Evolutionary conservation across 1,139 yeast genomes (phyloP).

Genomic region (Kodamaea arcana): DNA sequence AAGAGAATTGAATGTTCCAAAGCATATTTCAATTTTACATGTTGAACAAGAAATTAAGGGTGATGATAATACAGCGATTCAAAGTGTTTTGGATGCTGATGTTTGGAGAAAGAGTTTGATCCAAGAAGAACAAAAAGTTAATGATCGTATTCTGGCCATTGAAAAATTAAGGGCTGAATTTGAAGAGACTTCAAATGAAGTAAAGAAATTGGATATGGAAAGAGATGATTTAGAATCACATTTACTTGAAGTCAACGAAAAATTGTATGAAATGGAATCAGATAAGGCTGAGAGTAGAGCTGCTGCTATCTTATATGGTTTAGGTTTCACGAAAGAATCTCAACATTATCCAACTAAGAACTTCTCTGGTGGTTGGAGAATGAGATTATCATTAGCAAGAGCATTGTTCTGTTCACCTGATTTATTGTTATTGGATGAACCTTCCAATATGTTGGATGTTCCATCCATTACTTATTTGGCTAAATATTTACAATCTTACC

Average conservation of each 20-base stretch:
- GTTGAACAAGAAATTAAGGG: constrained; percentile 97
- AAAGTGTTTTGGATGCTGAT: constrained; percentile 95
- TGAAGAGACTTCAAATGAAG: constrained; percentile 80
- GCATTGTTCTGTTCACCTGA: constrained; percentile 98
- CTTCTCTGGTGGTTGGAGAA: constrained; percentile 99
- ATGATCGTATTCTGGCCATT: constrained; percentile 70
- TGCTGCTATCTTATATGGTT: constrained; percentile 87
- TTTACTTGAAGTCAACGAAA: constrained; percentile 74
- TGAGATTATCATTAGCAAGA: constrained; percentile 97
- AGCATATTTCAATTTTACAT: constrained; percentile 89
- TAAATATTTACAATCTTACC: constrained; percentile 80
- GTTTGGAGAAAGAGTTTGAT: constrained; percentile 95
- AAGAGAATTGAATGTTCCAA: constrained; percentile 90
- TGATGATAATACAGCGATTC: constrained; percentile 85
- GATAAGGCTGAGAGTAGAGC: constrained; percentile 98
- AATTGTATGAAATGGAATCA: constrained; percentile 86
- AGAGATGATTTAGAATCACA: constrained; percentile 79
- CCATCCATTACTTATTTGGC: constrained; percentile 95
- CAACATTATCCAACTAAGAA: constrained; percentile 80
- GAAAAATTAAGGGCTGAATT: constrained; percentile 65
- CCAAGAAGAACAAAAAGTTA: constrained; percentile 69
- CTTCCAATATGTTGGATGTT: constrained; percentile 99
- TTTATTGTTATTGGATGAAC: constrained; percentile 88
- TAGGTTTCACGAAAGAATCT: constrained; percentile 88
- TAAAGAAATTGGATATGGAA: constrained; percentile 80